These are phyloP conservation scores for Aspergillus diversus DNA, from an alignment of 495 filamentous ascomycete species.

Conservation along the genomic window DNA sequence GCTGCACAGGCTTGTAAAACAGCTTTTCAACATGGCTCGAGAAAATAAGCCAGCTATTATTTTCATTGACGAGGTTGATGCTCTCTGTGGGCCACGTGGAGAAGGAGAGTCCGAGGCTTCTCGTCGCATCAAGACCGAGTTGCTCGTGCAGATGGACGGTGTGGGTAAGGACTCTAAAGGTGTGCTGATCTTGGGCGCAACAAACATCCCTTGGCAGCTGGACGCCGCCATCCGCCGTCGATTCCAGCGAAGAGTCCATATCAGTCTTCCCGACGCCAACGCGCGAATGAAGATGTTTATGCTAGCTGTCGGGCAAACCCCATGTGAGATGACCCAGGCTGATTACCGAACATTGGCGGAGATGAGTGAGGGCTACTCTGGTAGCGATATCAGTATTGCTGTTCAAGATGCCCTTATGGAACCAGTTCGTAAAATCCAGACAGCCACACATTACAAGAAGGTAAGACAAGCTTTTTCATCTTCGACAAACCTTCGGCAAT, in stretches of 20 bases:
- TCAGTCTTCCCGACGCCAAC: constrained; percentile 83
- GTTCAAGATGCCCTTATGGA: constrained; percentile 99
- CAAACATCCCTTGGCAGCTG: constrained; percentile 98
- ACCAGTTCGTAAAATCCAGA: constrained; percentile 95
- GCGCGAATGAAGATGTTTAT: constrained; percentile 98
- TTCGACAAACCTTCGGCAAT: not conserved
- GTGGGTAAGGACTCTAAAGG: constrained; percentile 93
- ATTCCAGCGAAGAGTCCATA: constrained; percentile 96
- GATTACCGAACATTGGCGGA: constrained; percentile 81
- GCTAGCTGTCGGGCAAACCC: constrained; percentile 86
- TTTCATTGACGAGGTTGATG: constrained; percentile 99
- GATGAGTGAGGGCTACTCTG: constrained; percentile 90
- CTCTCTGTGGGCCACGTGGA: constrained; percentile 91
- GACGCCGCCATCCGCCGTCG: constrained; percentile 96
- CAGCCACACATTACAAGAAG: constrained; percentile 97
- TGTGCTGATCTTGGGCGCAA: constrained; percentile 93
- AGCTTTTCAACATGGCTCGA: constrained; percentile 95
- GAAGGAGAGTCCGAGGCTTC: constrained; percentile 98
- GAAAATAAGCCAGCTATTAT: constrained; percentile 99
- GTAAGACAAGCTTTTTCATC: constrained; percentile 47
- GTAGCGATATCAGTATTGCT: constrained; percentile 93
- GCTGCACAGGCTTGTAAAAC: constrained; percentile 79
- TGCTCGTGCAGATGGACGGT: constrained; percentile 99
- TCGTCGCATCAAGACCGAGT: constrained; percentile 95
- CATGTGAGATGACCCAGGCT: constrained; percentile 75